phyloP scores from a whole-genome alignment of 768 basidiomycete genomes.

The Hygrophoropsis aurantiaca region DNA sequence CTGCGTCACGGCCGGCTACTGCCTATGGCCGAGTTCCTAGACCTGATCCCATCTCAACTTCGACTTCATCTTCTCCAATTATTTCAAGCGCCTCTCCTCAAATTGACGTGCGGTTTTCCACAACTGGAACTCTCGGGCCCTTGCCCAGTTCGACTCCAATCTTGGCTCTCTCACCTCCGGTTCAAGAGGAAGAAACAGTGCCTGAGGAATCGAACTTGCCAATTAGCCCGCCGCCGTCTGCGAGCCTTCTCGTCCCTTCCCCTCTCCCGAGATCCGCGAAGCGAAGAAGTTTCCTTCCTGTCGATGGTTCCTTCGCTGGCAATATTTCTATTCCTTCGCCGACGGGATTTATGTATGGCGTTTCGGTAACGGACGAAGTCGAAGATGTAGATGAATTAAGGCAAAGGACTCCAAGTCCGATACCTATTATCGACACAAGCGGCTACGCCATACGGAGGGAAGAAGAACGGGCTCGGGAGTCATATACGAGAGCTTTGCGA shows the following conservation, averaged over 20 bases:
- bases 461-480: conserved; percentile 69
- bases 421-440: conserved; percentile 40
- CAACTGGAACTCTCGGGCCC: conserved; percentile 60
- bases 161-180: conserved; percentile 23
- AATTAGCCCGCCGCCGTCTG: conserved; percentile 8
- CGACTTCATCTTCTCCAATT: conserved; percentile 21
- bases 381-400: conserved; percentile 32
- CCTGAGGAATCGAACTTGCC: conserved; percentile 5
- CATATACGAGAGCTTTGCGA: conserved; percentile 77
- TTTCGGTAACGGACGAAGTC: conserved; percentile 40
- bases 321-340: conserved; percentile 65
- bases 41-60: conserved; percentile 14
- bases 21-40: conserved; percentile 20
- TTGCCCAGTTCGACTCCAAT: conserved; percentile 36
- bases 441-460: conserved; percentile 54
- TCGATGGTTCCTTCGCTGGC: conserved; percentile 65
- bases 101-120: conserved; percentile 72
- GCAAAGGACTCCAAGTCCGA: conserved; percentile 42
- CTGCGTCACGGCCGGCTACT: conserved; percentile 40
- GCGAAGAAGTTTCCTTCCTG: conserved; percentile 86
- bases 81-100: conserved; percentile 50
- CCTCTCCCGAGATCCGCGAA: conserved; percentile 56
- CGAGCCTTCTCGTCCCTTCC: conserved; percentile 39
- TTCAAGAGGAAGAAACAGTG: conserved; percentile 18
- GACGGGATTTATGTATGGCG: conserved; percentile 55